These are phyloP conservation scores for Plantago ovata DNA, from an alignment of 257 asterid genomes.

Conservation along the genomic window DNA sequence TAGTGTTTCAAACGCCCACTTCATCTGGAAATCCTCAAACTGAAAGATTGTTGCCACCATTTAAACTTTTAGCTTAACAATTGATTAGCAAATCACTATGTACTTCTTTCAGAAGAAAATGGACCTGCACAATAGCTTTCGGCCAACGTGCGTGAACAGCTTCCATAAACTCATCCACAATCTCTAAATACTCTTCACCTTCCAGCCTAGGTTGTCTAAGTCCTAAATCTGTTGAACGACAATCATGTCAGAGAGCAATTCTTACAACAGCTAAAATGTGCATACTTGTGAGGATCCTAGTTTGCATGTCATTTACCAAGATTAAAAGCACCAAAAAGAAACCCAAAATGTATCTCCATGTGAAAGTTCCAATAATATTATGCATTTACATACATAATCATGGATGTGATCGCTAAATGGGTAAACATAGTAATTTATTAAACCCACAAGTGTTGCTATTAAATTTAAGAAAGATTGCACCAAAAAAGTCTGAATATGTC, in stretches of 20 bases:
- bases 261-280: conserved; percentile 11
- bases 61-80: conserved; percentile 23
- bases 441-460: neutral
- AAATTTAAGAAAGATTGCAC: conserved; percentile 1
- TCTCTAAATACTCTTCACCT: conserved; percentile 87
- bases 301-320: conserved; percentile 10
- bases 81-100: conserved; percentile 17
- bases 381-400: conserved; percentile 3
- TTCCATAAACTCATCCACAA: conserved; percentile 98
- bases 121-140: conserved; percentile 98
- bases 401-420: conserved; percentile 7
- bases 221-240: conserved; percentile 84
- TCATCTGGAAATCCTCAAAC: conserved; percentile 99
- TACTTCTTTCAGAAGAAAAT: conserved; percentile 19
- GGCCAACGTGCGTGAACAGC: conserved; percentile 99
- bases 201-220: conserved; percentile 88
- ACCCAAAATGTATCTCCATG: conserved; percentile 18
- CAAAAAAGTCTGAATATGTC: neutral
- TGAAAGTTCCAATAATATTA: conserved; percentile 11
- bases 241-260: conserved; percentile 23
- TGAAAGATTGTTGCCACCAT: conserved; percentile 31
- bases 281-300: conserved; percentile 5
- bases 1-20: conserved; percentile 99
- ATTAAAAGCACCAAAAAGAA: conserved; percentile 1
- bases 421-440: too few relatives aligned